Evolutionary conservation across 2,329 filamentous ascomycete genomes (phyloP), one percentile per base, ranked within the genome.

Genomic region (Teratosphaeria zuluensis): DNA sequence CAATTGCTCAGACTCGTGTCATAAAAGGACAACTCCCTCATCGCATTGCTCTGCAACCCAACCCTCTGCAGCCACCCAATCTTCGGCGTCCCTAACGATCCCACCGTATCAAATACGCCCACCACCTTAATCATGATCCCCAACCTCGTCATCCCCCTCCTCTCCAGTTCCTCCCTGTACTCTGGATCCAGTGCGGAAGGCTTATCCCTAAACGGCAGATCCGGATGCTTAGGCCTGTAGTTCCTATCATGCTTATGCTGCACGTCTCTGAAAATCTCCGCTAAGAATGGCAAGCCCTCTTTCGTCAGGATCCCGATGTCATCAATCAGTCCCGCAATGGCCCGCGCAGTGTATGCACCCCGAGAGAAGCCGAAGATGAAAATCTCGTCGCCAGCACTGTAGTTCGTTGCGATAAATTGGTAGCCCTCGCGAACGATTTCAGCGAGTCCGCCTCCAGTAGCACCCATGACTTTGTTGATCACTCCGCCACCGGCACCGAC

Each of bases 371-470:
- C 77, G 57, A 78, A 76, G 59, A 79, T 74, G 64, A 77, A 77
- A 55, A 80, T 77, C 62, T 79, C 73, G 56, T 80, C 80, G 57
- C 79, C 80, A 0, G 73, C 73, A n/a, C 74, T 69, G 63, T 78
- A 82, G 66, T 82, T 82, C 58, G 78, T 77, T n/a, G 76, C 74
- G 1, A 82, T 68, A 64, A 81, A 82, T 6, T 73, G 73, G 56
- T 82, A 80, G 0, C 72, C 76, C 66, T 79, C 75, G 12, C 77
- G 70, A 3, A 81, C 75, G 53, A 77, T 77, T 35, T 80, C 77
- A 3, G 70, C 69, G 9, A 80, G 69, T 4, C 78, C 62, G 11
- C 32, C 24, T 14, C 62, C 62, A 16, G 57, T 60, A 21, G 59
- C 53, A 60, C 65, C 65, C n/a, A 67, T 59, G 42, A 80, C 56